Evolutionary conservation across 1,284 basidiomycete genomes (phyloP), one percentile per base, ranked within the genome.

Genomic region (Ganoderma leucocontextum): DNA sequence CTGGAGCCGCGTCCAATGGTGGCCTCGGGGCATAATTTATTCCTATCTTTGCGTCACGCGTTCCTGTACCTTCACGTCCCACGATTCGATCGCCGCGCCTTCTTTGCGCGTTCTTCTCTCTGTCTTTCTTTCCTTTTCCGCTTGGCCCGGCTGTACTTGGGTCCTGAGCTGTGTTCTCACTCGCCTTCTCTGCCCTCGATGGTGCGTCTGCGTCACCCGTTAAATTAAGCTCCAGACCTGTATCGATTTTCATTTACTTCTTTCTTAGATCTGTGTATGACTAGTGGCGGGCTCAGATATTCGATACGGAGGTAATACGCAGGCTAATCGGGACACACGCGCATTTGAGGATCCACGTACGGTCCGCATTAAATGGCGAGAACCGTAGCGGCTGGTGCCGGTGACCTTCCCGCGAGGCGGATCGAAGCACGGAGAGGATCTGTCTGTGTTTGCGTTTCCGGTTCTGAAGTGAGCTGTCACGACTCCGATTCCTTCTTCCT

Each of bases 1-100:
- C 47, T 29, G 13, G 49, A 38, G 52, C 52, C 15, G 52, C 22
- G 10, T 10, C 47, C 0, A 29, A 49, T 22, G 22, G 22, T 49
- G 47, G 47, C 22, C 47, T 49, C 22, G 22, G 12, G 22, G 22
- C 22, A 9, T 52, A 52, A 55, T n/a, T 55, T 35, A 55, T 55
- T 55, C 29, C 19, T 58, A 58, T 58, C 55, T 58, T n/a, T 38
- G n/a, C 19, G 33, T 36, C 35, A 38, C 55, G 17, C 19, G 38
- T 36, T 36, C 19, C 35, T 38, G 15, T 55, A 35, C 52, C n/a
- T 57, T 15, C 38, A 25, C 33, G 36, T 62, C 65, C 36, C 65
- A 66, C 60, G 65, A 17, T 15, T 25, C 52, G 49, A 62, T 66
- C 60, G 60, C 65, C 65, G 65, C 65, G 53, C 65, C 60, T 62